These are phyloP conservation scores for Fagopyrum esculentum DNA, from an alignment of 148 eudicot genomes.

Conservation along the genomic window DNA sequence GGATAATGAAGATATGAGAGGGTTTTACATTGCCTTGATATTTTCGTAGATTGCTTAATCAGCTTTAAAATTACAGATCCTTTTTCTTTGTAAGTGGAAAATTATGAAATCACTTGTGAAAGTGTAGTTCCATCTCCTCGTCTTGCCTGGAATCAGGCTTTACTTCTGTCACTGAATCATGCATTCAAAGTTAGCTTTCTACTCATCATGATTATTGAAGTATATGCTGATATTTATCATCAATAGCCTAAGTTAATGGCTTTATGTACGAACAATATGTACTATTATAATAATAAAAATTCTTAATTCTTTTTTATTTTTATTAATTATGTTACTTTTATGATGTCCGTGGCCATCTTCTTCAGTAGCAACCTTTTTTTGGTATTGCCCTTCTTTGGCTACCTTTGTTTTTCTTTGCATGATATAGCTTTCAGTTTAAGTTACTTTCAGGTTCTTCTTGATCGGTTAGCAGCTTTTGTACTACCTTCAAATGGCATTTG, in stretches of 20 bases:
- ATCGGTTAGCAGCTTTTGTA: conserved; percentile 2
- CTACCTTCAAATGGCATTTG: conserved; percentile 17
- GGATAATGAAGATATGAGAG: neutral
- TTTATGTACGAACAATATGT: neutral
- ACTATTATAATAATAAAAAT: neutral
- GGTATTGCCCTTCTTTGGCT: neutral
- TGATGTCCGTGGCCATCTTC: neutral
- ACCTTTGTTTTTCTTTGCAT: neutral
- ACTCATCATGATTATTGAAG: neutral
- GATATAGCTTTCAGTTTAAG: conserved; percentile 11
- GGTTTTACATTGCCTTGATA: neutral
- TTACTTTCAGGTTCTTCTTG: conserved; percentile 11
- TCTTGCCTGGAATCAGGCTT: neutral
- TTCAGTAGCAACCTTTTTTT: neutral
- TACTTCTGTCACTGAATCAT: neutral
- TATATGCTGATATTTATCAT: neutral
- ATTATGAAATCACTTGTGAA: neutral
- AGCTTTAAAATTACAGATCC: neutral
- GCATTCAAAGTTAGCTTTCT: neutral
- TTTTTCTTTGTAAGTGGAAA: neutral
- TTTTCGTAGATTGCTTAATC: neutral
- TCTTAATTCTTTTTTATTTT: neutral
- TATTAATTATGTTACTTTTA: neutral
- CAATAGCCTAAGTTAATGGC: neutral
- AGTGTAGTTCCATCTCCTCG: neutral